Evolutionary conservation across 2,329 filamentous ascomycete genomes (phyloP).

Genomic region (Cladosporium sp.): DNA sequence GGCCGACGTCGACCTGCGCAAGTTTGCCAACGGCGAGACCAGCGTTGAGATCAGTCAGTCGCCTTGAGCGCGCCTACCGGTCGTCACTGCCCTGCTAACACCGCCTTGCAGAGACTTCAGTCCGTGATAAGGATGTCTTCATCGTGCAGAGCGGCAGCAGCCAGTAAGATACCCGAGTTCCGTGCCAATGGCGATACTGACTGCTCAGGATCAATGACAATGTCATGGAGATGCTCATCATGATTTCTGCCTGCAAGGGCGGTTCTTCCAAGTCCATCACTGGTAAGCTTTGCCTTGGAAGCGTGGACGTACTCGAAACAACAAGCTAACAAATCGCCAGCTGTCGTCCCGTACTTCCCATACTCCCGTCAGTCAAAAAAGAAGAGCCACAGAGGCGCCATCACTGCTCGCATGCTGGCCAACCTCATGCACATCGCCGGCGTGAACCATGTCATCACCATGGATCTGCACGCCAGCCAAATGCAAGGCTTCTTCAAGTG

Average conservation of each 20-base stretch:
- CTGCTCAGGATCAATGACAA: conserved; percentile 81
- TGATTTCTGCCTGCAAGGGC: conserved; percentile 98
- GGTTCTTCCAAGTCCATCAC: conserved; percentile 96
- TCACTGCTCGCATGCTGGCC: conserved; percentile 94
- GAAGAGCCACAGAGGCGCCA: conserved; percentile 93
- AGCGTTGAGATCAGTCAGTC: conserved; percentile 64
- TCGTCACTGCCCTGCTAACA: conserved; percentile 28
- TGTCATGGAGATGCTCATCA: conserved; percentile 98
- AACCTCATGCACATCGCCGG: conserved; percentile 92
- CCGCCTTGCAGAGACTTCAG: conserved; percentile 55
- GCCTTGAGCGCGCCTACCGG: not conserved
- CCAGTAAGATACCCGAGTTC: conserved; percentile 51
- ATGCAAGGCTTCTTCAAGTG: conserved; percentile 99
- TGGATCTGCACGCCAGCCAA: conserved; percentile 89
- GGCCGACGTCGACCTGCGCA: conserved; percentile 62
- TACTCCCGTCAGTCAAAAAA: conserved; percentile 99
- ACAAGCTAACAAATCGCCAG: conserved; percentile 47
- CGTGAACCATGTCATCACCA: conserved; percentile 95
- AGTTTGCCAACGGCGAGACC: conserved; percentile 71
- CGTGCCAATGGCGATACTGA: conserved; percentile 24
- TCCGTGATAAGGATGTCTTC: conserved; percentile 98
- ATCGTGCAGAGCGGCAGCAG: conserved; percentile 95
- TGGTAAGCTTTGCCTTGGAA: conserved; percentile 59
- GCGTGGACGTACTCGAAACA: not conserved
- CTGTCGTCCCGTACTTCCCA: conserved; percentile 93